Evolutionary conservation across 805 yeast species (phyloP).

Genomic region (Saccharomycodes ludwigii): DNA sequence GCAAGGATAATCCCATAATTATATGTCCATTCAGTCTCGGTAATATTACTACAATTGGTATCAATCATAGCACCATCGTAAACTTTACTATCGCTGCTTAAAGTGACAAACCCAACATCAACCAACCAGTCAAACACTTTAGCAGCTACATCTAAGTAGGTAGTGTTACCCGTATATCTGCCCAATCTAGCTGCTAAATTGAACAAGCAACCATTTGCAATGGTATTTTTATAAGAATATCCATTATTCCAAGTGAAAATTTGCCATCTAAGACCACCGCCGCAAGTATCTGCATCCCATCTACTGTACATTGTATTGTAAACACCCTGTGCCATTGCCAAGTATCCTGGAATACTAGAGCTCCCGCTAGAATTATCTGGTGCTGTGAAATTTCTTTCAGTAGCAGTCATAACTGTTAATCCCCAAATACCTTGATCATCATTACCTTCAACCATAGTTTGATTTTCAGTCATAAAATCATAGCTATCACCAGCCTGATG

Average conservation of each 20-base stretch:
- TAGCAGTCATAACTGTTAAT: slow-evolving; percentile 81
- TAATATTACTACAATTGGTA: slow-evolving; percentile 45
- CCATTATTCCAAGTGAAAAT: slow-evolving; percentile 91
- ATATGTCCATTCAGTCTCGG: slow-evolving; percentile 66
- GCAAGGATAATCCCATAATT: slow-evolving; percentile 64
- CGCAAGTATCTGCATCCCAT: slow-evolving; percentile 69
- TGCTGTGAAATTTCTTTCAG: slow-evolving; percentile 77
- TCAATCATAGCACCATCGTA: slow-evolving; percentile 57
- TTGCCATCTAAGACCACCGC: slow-evolving; percentile 95
- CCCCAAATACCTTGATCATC: slow-evolving; percentile 99
- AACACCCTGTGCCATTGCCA: slow-evolving; percentile 74
- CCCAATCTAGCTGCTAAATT: slow-evolving; percentile 80
- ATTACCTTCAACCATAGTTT: slow-evolving; percentile 87
- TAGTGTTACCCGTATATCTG: slow-evolving; percentile 61
- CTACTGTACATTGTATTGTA: slow-evolving; percentile 82
- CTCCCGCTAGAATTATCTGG: slow-evolving; percentile 25
- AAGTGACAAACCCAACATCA: slow-evolving; percentile 34
- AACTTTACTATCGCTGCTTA: slow-evolving; percentile 27
- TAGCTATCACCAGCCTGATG: slow-evolving; percentile 64
- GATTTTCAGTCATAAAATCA: slow-evolving; percentile 80
- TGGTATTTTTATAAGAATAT: slow-evolving; percentile 83
- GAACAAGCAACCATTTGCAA: slow-evolving; percentile 83
- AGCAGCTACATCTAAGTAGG: slow-evolving; percentile 67
- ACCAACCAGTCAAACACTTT: slow-evolving; percentile 72
- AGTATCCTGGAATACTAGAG: slow-evolving; percentile 49